Evolutionary conservation across 768 basidiomycete species (phyloP).

Genomic region (Jaapia argillacea): DNA sequence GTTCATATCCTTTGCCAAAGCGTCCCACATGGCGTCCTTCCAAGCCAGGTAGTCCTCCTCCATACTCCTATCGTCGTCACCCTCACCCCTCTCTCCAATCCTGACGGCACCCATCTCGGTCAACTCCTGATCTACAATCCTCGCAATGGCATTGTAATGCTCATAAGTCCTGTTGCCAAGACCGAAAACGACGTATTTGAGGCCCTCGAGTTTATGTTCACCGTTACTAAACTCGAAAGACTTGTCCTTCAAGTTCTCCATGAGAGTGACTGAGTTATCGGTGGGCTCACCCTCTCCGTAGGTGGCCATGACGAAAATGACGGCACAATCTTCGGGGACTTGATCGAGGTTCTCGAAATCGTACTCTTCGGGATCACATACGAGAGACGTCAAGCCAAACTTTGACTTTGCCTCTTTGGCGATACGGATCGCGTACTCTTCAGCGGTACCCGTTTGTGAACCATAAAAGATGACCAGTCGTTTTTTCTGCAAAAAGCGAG

Average conservation of each 20-base stretch:
- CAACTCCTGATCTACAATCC: constrained; percentile 65
- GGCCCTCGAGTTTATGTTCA: constrained; percentile 60
- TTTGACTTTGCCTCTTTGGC: constrained; percentile 97
- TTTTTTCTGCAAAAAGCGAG: constrained; percentile 61
- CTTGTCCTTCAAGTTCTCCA: constrained; percentile 85
- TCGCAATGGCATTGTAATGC: constrained; percentile 89
- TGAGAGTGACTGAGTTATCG: constrained; percentile 91
- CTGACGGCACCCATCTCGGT: constrained; percentile 73
- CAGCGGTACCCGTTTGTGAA: constrained; percentile 96
- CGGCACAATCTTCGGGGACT: constrained; percentile 78
- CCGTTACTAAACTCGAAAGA: constrained; percentile 84
- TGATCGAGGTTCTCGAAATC: constrained; percentile 95
- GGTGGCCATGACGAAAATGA: constrained; percentile 94
- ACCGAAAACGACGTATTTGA: constrained; percentile 93
- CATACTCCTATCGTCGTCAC: constrained; percentile 99
- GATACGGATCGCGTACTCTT: constrained; percentile 94
- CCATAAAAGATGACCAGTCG: constrained; percentile 96
- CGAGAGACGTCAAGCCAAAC: constrained; percentile 90
- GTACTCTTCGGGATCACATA: constrained; percentile 98
- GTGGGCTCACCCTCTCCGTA: constrained; percentile 99
- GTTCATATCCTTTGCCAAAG: constrained; percentile 69
- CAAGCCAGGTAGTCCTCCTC: constrained; percentile 99
- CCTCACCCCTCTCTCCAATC: constrained; percentile 88
- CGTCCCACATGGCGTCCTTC: constrained; percentile 97
- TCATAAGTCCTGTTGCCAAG: constrained; percentile 93